These are phyloP conservation scores for Boletus barrowsii DNA, from an alignment of 768 basidiomycete species.

Conservation along the genomic window DNA sequence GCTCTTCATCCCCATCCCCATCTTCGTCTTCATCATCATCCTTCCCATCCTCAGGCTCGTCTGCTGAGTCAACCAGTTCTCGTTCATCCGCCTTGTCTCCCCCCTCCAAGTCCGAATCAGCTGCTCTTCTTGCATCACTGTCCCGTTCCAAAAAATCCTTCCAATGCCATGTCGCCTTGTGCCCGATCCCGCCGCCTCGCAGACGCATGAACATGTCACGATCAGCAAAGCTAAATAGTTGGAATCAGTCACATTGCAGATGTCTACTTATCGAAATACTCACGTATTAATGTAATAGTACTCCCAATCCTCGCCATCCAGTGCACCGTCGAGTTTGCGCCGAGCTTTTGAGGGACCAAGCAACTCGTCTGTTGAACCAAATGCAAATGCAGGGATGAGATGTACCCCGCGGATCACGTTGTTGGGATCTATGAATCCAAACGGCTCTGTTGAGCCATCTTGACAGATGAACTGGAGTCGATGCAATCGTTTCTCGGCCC, in stretches of 20 bases:
- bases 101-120: too few species aligned
- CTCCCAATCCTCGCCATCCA: slow-evolving; percentile 22
- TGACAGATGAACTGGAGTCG: too few species aligned
- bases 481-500: not conserved
- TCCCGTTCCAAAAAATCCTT: too few species aligned
- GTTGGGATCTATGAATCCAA: not conserved
- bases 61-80: too few species aligned
- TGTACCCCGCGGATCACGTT: not conserved
- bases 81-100: too few species aligned
- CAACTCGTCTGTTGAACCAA: slow-evolving; percentile 10
- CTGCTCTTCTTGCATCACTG: too few species aligned
- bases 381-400: slow-evolving; percentile 15
- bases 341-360: slow-evolving; percentile 1
- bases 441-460: not conserved
- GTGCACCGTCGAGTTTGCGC: not conserved
- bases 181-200: not conserved
- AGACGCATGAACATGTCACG: not conserved
- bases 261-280: slow-evolving; percentile 13
- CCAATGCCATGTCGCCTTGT: not conserved
- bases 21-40: too few species aligned
- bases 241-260: not conserved
- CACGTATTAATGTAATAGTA: slow-evolving; percentile 35
- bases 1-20: too few species aligned
- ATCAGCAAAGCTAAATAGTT: not conserved
- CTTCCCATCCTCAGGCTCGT: too few species aligned